Conservation (phyloP, 768 basidiomycete genomes). For the Russula vinacea region DNA sequence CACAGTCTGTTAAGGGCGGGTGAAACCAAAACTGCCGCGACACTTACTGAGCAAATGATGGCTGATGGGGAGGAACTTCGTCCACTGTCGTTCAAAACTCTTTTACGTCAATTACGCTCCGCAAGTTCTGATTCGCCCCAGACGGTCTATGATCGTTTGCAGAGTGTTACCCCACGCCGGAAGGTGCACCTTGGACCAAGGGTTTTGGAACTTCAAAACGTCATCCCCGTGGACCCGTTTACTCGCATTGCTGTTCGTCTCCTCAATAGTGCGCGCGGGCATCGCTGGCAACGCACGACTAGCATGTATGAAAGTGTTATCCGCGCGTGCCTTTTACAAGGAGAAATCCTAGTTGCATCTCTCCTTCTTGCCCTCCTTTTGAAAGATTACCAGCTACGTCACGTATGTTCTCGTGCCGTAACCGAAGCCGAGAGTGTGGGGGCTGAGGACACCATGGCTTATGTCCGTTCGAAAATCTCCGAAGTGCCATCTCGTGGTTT, state of each 20-base stretch:
- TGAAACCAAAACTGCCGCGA: constrained; percentile 46
- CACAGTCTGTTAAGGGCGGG: constrained; percentile 61
- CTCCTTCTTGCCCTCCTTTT: constrained; percentile 63
- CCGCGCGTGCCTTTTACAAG: constrained; percentile 65
- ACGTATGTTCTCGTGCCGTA: constrained; percentile 31
- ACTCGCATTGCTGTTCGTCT: constrained; percentile 54
- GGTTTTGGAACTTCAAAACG: constrained; percentile 36
- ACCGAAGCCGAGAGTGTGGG: constrained; percentile 32
- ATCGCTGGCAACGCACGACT: constrained; percentile 54
- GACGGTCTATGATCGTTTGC: background rate
- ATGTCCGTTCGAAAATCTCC: constrained; percentile 32
- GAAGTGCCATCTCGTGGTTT: constrained; percentile 13
- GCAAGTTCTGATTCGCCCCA: constrained; percentile 22
- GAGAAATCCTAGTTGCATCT: constrained; percentile 75
- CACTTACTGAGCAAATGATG: constrained; percentile 53
- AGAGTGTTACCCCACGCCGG: background rate
- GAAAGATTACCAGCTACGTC: constrained; percentile 55
- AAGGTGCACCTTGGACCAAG: constrained; percentile 28
- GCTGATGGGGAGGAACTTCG: constrained; percentile 50
- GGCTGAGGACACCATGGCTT: constrained; percentile 28
- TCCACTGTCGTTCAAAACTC: constrained; percentile 47
- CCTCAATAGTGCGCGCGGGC: constrained; percentile 50
- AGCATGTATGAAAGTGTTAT: constrained; percentile 61
- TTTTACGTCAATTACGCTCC: constrained; percentile 36
- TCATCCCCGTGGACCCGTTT: constrained; percentile 40